A percentile compares a stretch with the other conserved stretches of the same genome.
These are phyloP conservation scores for Haematococcus lacustris DNA, from an alignment of 139 green algal genomes.

Conservation along the genomic window DNA sequence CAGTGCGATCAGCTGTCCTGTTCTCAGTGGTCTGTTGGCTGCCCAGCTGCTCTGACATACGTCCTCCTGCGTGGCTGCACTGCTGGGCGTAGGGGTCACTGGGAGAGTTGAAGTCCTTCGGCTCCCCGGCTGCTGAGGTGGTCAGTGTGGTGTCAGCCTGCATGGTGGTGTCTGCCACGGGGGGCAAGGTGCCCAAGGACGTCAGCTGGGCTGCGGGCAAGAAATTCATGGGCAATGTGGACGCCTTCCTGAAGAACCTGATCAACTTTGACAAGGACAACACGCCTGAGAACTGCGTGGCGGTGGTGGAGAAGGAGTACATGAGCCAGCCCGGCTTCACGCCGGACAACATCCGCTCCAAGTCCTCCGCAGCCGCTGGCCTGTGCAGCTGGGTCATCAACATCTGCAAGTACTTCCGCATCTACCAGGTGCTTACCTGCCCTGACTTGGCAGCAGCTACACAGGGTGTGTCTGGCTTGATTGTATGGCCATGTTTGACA, in stretches of 20 bases:
- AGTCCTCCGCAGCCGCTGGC: conserved; percentile 78
- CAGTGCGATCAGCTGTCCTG: too few species aligned
- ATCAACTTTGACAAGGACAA: conserved; percentile 90
- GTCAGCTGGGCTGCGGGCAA: conserved; percentile 65
- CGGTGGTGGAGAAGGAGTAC: conserved; percentile 50
- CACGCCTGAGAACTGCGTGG: conserved; percentile 53
- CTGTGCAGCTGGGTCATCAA: conserved; percentile 88
- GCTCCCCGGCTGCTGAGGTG: conserved; percentile 72
- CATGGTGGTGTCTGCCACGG: conserved; percentile 75
- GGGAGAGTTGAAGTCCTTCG: conserved; percentile 87
- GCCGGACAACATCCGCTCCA: conserved; percentile 67
- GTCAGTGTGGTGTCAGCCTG: conserved; percentile 71
- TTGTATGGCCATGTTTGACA: too few species aligned
- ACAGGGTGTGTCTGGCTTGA: too few species aligned
- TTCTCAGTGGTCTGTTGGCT: too few species aligned
- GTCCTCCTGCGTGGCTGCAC: too few species aligned
- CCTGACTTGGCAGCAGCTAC: background rate
- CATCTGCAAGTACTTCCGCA: conserved; percentile 91
- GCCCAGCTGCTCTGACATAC: too few species aligned
- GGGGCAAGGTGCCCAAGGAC: conserved; percentile 82
- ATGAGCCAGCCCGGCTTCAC: conserved; percentile 72
- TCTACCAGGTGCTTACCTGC: conserved; percentile 70
- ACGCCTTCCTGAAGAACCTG: conserved; percentile 80
- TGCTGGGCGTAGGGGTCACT: conserved; percentile 47
- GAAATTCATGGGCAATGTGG: conserved; percentile 83